phyloP scores from a whole-genome alignment of 2,329 filamentous ascomycete species.

The Exutisphaerella laricina region DNA sequence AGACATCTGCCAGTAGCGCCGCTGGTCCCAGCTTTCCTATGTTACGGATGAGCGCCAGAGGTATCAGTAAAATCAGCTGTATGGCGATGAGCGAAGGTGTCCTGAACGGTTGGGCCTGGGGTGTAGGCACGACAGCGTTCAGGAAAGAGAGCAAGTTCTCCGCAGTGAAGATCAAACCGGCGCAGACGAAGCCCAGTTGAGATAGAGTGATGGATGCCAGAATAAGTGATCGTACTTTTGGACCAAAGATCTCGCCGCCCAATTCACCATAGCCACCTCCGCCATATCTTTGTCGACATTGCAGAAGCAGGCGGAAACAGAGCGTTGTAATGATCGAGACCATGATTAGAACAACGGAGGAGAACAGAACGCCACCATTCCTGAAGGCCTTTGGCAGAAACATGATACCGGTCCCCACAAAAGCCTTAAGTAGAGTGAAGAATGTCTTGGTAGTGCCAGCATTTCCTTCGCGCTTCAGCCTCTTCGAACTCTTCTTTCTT shows the following conservation, averaged over 20 bases:
- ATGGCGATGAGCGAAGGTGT: constrained; percentile 58
- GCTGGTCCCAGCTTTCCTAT: constrained; percentile 67
- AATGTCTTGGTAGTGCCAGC: constrained; percentile 67
- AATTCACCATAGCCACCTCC: constrained; percentile 70
- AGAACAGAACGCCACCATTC: constrained; percentile 72
- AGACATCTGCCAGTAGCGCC: constrained; percentile 64
- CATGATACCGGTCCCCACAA: constrained; percentile 76
- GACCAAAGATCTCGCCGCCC: constrained; percentile 60
- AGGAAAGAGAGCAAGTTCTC: constrained; percentile 67
- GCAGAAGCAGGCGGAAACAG: constrained; percentile 66
- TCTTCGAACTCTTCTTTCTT: constrained; percentile 48
- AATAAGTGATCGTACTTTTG: constrained; percentile 59
- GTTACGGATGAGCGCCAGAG: constrained; percentile 65
- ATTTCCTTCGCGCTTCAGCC: constrained; percentile 50
- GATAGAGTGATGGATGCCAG: constrained; percentile 66
- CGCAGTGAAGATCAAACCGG: constrained; percentile 70
- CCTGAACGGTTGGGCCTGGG: constrained; percentile 44
- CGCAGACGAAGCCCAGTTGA: constrained; percentile 72
- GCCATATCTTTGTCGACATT: constrained; percentile 58
- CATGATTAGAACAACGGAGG: constrained; percentile 59
- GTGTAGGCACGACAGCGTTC: constrained; percentile 51
- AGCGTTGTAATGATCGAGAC: constrained; percentile 63
- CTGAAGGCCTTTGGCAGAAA: constrained; percentile 74
- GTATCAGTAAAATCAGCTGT: constrained; percentile 60
- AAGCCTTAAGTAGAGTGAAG: constrained; percentile 72